These are phyloP conservation scores for Hyphopichia fennica DNA, from an alignment of 1,139 yeast genomes.

Conservation along the genomic window DNA sequence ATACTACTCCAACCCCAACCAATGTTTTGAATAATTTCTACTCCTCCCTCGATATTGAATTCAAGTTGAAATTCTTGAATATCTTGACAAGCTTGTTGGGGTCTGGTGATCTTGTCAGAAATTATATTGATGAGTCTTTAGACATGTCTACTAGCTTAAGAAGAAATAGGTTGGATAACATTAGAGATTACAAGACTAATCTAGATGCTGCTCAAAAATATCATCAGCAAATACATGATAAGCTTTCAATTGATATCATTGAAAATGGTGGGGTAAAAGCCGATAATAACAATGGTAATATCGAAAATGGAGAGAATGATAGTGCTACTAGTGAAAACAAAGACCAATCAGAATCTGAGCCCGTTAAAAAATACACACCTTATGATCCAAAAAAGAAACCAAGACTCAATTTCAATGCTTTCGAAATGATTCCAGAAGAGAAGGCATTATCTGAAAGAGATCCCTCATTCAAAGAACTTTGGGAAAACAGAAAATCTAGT, in stretches of 20 bases:
- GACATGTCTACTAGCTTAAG: conserved; percentile 65
- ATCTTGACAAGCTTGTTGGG: conserved; percentile 60
- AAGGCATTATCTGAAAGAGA: conserved; percentile 44
- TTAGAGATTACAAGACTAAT: conserved; percentile 56
- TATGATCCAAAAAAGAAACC: conserved; percentile 17
- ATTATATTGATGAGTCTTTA: conserved; percentile 65
- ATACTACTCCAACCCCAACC: conserved; percentile 47
- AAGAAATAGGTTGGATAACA: conserved; percentile 66
- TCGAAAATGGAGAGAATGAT: conserved; percentile 13
- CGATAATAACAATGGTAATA: not conserved
- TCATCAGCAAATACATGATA: conserved; percentile 39
- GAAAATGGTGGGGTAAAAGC: not conserved
- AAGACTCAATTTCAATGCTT: conserved; percentile 28
- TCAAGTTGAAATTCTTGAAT: conserved; percentile 52
- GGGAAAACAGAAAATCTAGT: conserved; percentile 42
- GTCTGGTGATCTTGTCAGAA: conserved; percentile 59
- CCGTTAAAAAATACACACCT: not conserved
- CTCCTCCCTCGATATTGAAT: conserved; percentile 43
- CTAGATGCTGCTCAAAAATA: conserved; percentile 52
- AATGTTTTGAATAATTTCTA: conserved; percentile 55
- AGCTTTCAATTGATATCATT: conserved; percentile 10
- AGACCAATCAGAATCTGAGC: conserved; percentile 19
- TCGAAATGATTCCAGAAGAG: conserved; percentile 55
- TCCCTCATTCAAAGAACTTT: conserved; percentile 45
- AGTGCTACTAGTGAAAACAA: conserved; percentile 12